Evolutionary conservation across 495 filamentous ascomycete species (phyloP).

Genomic region (Xylaria nigripes): DNA sequence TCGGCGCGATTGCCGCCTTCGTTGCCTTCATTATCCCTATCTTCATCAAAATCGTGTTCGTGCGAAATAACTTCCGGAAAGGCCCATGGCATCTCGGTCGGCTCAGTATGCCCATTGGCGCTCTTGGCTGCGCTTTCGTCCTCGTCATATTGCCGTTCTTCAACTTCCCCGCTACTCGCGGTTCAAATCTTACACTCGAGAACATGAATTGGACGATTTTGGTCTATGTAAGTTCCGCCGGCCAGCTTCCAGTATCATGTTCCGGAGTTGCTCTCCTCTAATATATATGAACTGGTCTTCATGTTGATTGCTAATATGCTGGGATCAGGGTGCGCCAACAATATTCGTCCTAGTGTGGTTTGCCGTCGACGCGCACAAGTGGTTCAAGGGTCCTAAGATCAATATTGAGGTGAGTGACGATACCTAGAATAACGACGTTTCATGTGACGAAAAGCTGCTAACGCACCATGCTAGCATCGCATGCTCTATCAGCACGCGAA

Average conservation of each 20-base stretch:
- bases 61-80: constrained; percentile 57
- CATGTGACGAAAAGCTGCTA: constrained; percentile 2
- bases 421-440: not conserved
- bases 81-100: constrained; percentile 70
- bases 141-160: constrained; percentile 67
- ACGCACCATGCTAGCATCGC: constrained; percentile 15
- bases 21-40: constrained; percentile 70
- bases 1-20: constrained; percentile 67
- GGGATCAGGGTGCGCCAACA: constrained; percentile 38
- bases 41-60: constrained; percentile 65
- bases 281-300: not conserved
- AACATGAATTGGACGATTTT: constrained; percentile 72
- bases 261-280: not conserved
- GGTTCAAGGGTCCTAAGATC: constrained; percentile 68
- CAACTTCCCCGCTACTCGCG: constrained; percentile 56
- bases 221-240: constrained; percentile 47
- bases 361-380: constrained; percentile 56
- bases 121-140: constrained; percentile 53
- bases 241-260: not conserved
- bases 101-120: constrained; percentile 55
- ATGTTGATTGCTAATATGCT: constrained; percentile 6
- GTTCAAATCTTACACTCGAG: constrained; percentile 47
- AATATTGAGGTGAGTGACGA: constrained; percentile 44
- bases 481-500: constrained; percentile 16
- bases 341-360: constrained; percentile 58